Conservation (phyloP, 345 rosid genomes). For the Cochlearia excelsa region DNA sequence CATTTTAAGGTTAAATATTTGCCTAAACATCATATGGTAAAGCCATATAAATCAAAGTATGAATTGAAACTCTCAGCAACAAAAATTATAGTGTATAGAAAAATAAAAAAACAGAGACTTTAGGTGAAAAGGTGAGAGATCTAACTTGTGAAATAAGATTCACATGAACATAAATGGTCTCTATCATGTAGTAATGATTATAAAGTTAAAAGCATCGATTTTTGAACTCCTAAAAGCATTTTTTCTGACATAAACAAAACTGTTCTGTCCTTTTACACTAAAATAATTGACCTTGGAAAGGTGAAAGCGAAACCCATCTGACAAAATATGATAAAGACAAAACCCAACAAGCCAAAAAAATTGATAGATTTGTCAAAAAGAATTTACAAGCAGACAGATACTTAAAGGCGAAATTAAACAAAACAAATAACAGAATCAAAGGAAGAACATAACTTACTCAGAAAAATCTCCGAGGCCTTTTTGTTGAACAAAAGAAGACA, state of each 20-base stretch:
- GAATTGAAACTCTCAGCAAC: neutral
- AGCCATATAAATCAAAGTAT: neutral
- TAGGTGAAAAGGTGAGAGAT: conserved; percentile 6
- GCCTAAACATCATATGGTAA: too few species aligned
- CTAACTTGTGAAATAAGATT: conserved; percentile 7
- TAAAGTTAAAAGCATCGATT: neutral
- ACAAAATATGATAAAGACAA: conserved; percentile 3
- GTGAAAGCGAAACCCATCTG: conserved; percentile 13
- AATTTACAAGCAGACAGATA: conserved; percentile 1
- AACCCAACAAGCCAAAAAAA: too few species aligned
- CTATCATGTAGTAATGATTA: neutral
- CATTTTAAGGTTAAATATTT: too few species aligned
- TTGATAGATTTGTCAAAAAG: neutral
- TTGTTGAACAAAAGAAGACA: conserved; percentile 23
- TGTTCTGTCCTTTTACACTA: neutral
- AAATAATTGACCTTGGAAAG: neutral
- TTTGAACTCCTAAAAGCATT: conserved; percentile 5
- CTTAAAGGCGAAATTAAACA: neutral
- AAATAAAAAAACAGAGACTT: neutral
- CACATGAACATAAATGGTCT: neutral
- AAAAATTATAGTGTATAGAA: neutral
- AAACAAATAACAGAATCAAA: neutral
- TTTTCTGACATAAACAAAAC: neutral
- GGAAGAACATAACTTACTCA: conserved; percentile 11
- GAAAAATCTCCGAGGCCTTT: neutral